Percentiles rank a stretch among this genome's conserved stretches.
Conservation (phyloP, 352 stramenopile genomes). For the Poterioochromonas sp. region DNA sequence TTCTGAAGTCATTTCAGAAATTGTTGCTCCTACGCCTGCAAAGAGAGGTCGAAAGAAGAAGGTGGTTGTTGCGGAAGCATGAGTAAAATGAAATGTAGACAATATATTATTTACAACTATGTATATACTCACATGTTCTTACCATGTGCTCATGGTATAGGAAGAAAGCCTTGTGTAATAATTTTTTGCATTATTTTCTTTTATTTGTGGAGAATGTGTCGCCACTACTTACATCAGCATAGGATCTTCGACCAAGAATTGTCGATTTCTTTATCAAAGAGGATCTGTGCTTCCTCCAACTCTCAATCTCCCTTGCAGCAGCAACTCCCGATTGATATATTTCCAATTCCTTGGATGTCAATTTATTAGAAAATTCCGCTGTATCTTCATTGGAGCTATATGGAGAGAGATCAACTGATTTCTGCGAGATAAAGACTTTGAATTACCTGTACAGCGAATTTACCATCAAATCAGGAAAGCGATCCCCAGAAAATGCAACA, state of each 20-base stretch:
- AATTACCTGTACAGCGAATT: neutral
- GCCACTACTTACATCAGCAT: neutral
- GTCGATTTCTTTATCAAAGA: neutral
- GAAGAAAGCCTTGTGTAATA: neutral
- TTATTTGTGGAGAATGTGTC: neutral
- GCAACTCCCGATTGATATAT: neutral
- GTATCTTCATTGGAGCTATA: neutral
- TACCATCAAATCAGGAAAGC: neutral
- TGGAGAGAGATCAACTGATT: neutral
- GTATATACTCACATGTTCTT: too few species aligned
- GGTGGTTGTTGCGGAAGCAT: too few species aligned
- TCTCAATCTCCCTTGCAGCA: neutral
- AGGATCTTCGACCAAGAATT: neutral
- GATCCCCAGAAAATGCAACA: constrained; percentile 10
- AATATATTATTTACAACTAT: too few species aligned
- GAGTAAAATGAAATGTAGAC: too few species aligned
- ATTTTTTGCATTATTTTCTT: neutral
- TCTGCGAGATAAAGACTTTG: neutral
- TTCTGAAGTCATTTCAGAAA: too few species aligned
- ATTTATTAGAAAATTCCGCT: neutral
- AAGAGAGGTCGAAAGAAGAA: too few species aligned
- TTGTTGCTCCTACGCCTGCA: too few species aligned
- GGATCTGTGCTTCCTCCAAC: neutral
- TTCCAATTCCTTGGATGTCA: neutral
- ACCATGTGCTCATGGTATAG: too few species aligned